These are phyloP conservation scores for Suillus occidentalis DNA, from an alignment of 768 basidiomycete genomes.

Conservation along the genomic window DNA sequence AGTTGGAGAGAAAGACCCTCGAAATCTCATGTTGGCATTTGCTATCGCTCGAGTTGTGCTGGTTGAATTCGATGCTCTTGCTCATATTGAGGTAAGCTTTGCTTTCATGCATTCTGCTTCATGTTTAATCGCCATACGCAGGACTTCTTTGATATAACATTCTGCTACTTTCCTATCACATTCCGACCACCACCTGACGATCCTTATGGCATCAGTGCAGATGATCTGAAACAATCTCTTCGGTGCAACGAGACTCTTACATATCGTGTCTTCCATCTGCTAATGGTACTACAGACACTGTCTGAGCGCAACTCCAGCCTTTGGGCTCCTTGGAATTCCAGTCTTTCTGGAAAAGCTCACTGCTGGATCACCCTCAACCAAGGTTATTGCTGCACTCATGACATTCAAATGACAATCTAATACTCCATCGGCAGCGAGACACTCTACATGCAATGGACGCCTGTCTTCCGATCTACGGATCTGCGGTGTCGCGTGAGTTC, in stretches of 20 bases:
- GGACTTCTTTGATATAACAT: constrained; percentile 92
- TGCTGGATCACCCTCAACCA: constrained; percentile 76
- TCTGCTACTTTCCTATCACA: constrained; percentile 98
- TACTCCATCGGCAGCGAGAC: constrained; percentile 60
- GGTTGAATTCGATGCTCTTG: constrained; percentile 81
- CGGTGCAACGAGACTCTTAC: constrained; percentile 42
- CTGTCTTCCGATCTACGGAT: constrained; percentile 86
- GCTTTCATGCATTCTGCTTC: not conserved
- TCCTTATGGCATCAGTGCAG: constrained; percentile 87
- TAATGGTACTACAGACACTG: constrained; percentile 47
- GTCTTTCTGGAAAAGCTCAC: constrained; percentile 91
- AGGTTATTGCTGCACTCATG: constrained; percentile 46
- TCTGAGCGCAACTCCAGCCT: constrained; percentile 74
- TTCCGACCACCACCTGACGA: constrained; percentile 94
- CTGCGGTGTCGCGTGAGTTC: constrained; percentile 53
- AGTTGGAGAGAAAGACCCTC: constrained; percentile 96
- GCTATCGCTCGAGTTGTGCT: constrained; percentile 83
- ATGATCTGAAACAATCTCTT: constrained; percentile 76
- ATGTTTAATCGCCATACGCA: constrained; percentile 30
- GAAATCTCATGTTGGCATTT: constrained; percentile 90
- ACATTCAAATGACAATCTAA: not conserved
- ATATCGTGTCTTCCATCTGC: not conserved
- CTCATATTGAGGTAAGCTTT: constrained; percentile 69
- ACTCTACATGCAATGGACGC: constrained; percentile 73
- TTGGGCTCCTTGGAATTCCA: constrained; percentile 82